Evolutionary conservation across 148 eudicot genomes (phyloP).

Genomic region (Vaccinium corymbosum): DNA sequence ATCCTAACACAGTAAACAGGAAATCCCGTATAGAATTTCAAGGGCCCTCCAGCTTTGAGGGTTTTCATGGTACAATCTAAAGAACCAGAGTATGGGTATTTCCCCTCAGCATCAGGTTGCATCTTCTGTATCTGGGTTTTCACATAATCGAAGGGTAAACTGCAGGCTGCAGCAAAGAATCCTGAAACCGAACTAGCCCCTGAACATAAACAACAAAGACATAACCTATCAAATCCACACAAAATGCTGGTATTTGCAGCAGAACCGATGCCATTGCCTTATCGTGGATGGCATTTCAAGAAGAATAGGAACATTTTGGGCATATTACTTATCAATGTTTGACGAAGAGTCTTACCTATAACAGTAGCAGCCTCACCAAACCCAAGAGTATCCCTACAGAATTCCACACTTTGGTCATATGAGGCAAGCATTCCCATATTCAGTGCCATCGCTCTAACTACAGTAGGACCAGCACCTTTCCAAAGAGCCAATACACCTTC

Average conservation of each 20-base stretch:
- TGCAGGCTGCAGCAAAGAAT: conserved; percentile 92
- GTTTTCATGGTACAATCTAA: conserved; percentile 83
- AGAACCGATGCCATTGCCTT: background rate
- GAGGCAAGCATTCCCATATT: conserved; percentile 99
- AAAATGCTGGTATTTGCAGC: background rate
- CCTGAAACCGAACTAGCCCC: conserved; percentile 95
- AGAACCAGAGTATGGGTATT: conserved; percentile 76
- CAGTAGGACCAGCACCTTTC: conserved; percentile 96
- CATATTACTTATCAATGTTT: background rate
- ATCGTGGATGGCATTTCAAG: background rate
- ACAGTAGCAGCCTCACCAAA: conserved; percentile 75
- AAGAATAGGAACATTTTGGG: background rate
- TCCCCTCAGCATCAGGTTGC: conserved; percentile 95
- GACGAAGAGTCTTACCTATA: conserved; percentile 44
- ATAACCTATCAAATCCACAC: background rate
- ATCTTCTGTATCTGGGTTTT: conserved; percentile 97
- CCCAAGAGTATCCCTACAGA: conserved; percentile 72
- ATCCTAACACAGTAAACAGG: conserved; percentile 90
- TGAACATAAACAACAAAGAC: conserved; percentile 23
- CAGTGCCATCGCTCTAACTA: conserved; percentile 93
- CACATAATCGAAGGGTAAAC: conserved; percentile 92
- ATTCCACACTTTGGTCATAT: conserved; percentile 91
- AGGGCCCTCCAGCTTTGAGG: conserved; percentile 80
- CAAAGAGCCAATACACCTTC: conserved; percentile 84
- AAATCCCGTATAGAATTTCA: conserved; percentile 89